phyloP scores from a whole-genome alignment of 176 grass and related monocot species.

The Eragrostis curvula region DNA sequence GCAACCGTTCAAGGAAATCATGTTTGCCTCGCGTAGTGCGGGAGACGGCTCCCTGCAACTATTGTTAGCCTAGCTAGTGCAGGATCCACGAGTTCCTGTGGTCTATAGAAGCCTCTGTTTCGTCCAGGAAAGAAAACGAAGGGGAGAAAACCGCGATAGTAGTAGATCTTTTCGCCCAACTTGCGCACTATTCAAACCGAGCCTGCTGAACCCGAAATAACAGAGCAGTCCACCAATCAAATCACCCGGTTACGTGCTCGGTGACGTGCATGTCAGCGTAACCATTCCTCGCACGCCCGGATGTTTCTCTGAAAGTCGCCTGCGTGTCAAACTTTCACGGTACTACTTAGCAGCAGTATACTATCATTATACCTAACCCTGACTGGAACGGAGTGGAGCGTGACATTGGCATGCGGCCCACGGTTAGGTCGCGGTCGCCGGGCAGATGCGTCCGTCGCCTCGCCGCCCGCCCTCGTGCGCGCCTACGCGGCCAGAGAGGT shows the following conservation, averaged over 20 bases:
- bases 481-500: not conserved
- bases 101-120: too few species aligned
- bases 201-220: not conserved
- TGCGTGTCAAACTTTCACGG: constrained; percentile 28
- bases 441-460: not conserved
- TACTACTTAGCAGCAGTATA: not conserved
- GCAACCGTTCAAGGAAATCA: not conserved
- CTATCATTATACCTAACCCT: constrained; percentile 34
- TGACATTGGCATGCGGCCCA: constrained; percentile 15
- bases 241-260: not conserved
- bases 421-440: constrained; percentile 31
- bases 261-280: not conserved
- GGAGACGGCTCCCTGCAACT: too few species aligned
- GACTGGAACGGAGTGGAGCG: constrained; percentile 7
- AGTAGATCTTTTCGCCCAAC: too few species aligned
- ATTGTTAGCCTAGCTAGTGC: too few species aligned
- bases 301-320: not conserved
- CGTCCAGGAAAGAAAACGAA: too few species aligned
- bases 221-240: not conserved
- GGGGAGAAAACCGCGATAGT: too few species aligned
- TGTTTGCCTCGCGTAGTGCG: too few species aligned
- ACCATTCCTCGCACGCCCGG: not conserved
- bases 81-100: too few species aligned
- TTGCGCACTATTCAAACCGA: too few species aligned
- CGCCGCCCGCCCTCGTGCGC: too few species aligned